These are phyloP conservation scores for Leishmania tarentolae DNA, from an alignment of 208 protist species.

Conservation along the genomic window DNA sequence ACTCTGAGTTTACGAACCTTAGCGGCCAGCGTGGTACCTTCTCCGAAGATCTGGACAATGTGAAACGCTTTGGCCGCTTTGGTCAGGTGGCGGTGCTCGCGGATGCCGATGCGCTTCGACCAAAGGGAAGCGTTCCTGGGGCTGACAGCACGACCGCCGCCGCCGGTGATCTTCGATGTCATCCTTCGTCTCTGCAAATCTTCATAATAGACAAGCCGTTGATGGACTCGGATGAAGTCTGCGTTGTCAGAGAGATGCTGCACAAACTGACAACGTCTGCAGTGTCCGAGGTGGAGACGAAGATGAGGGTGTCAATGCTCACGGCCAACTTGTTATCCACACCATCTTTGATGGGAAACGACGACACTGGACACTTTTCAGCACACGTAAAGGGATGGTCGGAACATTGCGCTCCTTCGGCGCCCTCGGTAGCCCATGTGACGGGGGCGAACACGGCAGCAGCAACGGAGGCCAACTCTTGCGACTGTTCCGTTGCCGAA, in stretches of 20 bases:
- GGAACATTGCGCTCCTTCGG: not conserved
- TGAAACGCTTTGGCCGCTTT: conserved; percentile 50
- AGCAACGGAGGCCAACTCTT: not conserved
- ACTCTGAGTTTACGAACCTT: conserved; percentile 56
- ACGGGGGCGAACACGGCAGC: not conserved
- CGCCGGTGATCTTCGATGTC: not conserved
- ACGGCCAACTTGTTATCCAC: not conserved
- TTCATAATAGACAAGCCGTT: conserved; percentile 61
- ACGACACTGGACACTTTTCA: not conserved
- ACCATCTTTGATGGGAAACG: not conserved
- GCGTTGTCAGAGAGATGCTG: conserved; percentile 18
- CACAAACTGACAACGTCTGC: conserved; percentile 8
- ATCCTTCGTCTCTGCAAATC: conserved; percentile 48
- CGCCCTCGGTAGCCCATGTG: not conserved
- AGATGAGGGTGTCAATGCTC: not conserved
- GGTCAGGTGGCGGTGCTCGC: conserved; percentile 42
- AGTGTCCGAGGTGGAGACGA: not conserved
- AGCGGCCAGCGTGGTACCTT: conserved; percentile 69
- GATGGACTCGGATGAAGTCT: conserved; percentile 38
- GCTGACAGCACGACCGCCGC: not conserved
- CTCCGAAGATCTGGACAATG: conserved; percentile 53
- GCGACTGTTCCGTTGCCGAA: conserved; percentile 20
- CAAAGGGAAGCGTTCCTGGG: not conserved
- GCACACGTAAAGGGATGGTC: not conserved
- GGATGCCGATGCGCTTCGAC: conserved; percentile 36